phyloP scores from a whole-genome alignment of 2,329 filamentous ascomycete genomes.

The Colletotrichum brevisporum region DNA sequence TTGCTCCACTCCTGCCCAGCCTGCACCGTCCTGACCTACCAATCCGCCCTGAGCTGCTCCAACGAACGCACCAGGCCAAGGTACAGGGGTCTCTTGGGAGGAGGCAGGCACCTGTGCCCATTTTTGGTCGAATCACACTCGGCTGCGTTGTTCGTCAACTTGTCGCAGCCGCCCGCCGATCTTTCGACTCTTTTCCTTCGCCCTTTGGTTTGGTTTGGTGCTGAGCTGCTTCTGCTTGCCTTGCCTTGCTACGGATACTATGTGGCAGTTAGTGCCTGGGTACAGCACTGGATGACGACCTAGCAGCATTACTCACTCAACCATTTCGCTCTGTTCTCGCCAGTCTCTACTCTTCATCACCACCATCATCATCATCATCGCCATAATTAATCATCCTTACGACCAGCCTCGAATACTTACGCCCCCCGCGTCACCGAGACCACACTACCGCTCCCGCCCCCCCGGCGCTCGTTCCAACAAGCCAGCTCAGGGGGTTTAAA shows the following conservation, averaged over 20 bases:
- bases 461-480: conserved; percentile 17
- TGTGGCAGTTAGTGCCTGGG: not conserved
- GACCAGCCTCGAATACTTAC: conserved; percentile 5
- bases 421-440: not conserved
- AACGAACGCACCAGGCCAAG: conserved; percentile 11
- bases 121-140: conserved; percentile 34
- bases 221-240: not conserved
- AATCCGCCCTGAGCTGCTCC: conserved; percentile 18
- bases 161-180: conserved; percentile 28
- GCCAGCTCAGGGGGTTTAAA: not conserved
- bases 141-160: conserved; percentile 31
- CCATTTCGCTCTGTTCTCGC: too few relatives aligned
- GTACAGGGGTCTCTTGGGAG: conserved; percentile 14
- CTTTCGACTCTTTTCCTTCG: conserved; percentile 13
- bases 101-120: conserved; percentile 9
- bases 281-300: too few relatives aligned
- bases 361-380: too few relatives aligned
- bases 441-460: not conserved
- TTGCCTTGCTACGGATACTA: not conserved
- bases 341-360: too few relatives aligned
- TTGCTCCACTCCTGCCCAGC: conserved; percentile 26
- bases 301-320: too few relatives aligned
- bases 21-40: conserved; percentile 18
- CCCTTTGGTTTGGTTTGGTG: conserved; percentile 1
- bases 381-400: not conserved